Percentiles rank a stretch among this genome's conserved stretches.
These are phyloP conservation scores for Quercus cerris DNA, from an alignment of 306 rosid genomes.

Conservation along the genomic window DNA sequence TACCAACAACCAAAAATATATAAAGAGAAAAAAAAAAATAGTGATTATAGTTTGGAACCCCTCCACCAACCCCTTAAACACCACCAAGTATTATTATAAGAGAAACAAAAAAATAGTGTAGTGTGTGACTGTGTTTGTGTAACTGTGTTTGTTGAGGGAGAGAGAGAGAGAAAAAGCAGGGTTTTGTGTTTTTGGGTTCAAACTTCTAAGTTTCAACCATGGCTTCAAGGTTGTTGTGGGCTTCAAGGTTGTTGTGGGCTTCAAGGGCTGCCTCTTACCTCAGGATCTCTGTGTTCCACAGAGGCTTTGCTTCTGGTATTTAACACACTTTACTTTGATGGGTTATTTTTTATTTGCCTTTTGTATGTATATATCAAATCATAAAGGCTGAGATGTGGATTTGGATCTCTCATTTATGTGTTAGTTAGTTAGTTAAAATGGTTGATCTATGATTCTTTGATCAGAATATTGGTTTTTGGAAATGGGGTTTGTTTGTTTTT, in stretches of 20 bases:
- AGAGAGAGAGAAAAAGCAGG: background rate
- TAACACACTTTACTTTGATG: background rate
- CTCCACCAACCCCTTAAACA: conserved; percentile 1
- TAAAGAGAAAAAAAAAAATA: too few relatives aligned
- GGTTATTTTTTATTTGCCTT: background rate
- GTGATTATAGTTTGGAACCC: background rate
- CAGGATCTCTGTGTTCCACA: conserved; percentile 50
- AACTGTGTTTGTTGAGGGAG: background rate
- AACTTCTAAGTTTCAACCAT: conserved; percentile 18
- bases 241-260: conserved; percentile 78
- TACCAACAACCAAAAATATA: background rate
- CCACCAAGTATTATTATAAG: background rate
- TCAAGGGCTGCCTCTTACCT: conserved; percentile 77
- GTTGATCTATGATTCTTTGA: conserved; percentile 20
- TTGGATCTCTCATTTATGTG: conserved; percentile 30
- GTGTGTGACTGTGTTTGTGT: too few relatives aligned
- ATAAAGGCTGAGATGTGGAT: background rate
- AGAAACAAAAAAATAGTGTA: background rate
- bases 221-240: conserved; percentile 79
- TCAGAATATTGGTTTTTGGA: conserved; percentile 5
- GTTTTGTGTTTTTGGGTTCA: background rate
- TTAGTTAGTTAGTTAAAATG: conserved; percentile 9
- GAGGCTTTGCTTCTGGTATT: conserved; percentile 65
- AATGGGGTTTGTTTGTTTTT: conserved; percentile 9
- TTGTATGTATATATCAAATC: background rate